Evolutionary conservation across 306 rosid genomes (phyloP).

Genomic region (Ceratonia siliqua): DNA sequence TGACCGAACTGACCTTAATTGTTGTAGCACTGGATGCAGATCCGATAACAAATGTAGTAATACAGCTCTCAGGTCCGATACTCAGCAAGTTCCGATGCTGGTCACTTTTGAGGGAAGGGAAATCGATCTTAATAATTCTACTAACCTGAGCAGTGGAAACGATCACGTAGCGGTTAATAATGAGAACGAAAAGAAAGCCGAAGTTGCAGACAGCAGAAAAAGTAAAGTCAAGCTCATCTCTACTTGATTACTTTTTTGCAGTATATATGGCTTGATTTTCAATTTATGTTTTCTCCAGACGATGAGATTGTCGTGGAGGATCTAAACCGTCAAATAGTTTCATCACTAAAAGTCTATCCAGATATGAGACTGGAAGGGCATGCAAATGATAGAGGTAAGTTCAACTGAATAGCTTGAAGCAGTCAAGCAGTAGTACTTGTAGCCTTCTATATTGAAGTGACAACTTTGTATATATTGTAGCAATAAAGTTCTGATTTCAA

Average conservation of each 20-base stretch:
- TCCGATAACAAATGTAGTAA: constrained; percentile 39
- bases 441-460: constrained; percentile 14
- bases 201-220: constrained; percentile 35
- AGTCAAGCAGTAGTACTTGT: constrained; percentile 16
- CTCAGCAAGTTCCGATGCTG: constrained; percentile 46
- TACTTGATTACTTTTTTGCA: constrained; percentile 25
- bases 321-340: constrained; percentile 34
- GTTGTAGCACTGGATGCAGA: constrained; percentile 34
- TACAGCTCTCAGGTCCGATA: constrained; percentile 42
- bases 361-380: constrained; percentile 45
- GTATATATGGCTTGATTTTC: constrained; percentile 30
- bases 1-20: constrained; percentile 30
- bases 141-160: constrained; percentile 35
- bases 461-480: constrained; percentile 10
- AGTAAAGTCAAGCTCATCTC: constrained; percentile 51
- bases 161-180: constrained; percentile 40
- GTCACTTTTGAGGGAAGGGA: constrained; percentile 48
- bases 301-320: constrained; percentile 48
- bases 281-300: constrained; percentile 43
- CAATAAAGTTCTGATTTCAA: constrained; percentile 32
- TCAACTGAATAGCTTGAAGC: constrained; percentile 11
- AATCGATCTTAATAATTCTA: constrained; percentile 47
- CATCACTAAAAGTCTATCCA: constrained; percentile 36
- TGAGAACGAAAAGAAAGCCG: constrained; percentile 51
- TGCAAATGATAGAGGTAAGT: constrained; percentile 46